phyloP scores from a whole-genome alignment of 768 basidiomycete species.

The Pleurotus eryngii region DNA sequence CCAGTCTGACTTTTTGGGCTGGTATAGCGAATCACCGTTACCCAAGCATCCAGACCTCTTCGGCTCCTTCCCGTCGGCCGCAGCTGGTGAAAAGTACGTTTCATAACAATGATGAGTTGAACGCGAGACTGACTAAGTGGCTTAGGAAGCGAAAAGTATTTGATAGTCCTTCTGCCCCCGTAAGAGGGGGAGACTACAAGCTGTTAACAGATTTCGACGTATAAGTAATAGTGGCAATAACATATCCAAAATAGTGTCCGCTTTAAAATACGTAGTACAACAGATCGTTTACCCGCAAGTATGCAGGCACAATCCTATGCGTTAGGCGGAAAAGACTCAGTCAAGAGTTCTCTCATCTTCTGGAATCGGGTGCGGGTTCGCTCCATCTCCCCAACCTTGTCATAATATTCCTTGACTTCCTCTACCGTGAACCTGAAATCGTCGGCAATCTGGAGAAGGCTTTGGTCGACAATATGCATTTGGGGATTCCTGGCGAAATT shows the following conservation, averaged over 20 bases:
- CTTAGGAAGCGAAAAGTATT: conserved; percentile 72
- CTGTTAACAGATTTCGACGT: conserved; percentile 62
- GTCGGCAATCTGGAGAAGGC: conserved; percentile 60
- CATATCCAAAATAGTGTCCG: too few species aligned
- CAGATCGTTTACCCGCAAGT: too few species aligned
- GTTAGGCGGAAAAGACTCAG: conserved; percentile 33
- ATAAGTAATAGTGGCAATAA: conserved; percentile 11
- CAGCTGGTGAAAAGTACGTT: conserved; percentile 91
- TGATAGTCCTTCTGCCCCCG: conserved; percentile 78
- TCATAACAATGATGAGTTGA: not conserved
- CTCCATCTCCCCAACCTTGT: conserved; percentile 68
- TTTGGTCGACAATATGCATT: conserved; percentile 66
- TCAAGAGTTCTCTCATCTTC: conserved; percentile 57
- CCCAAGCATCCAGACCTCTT: conserved; percentile 97
- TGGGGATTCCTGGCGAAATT: conserved; percentile 59
- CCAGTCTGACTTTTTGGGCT: not conserved
- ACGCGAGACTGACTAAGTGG: conserved; percentile 6
- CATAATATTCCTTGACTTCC: conserved; percentile 78
- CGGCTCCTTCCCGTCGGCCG: conserved; percentile 91
- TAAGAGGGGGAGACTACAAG: conserved; percentile 66
- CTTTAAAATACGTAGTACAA: too few species aligned
- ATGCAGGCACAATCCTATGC: not conserved
- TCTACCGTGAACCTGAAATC: conserved; percentile 70
- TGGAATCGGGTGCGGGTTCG: conserved; percentile 63
- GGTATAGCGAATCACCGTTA: conserved; percentile 78